Evolutionary conservation across 371 early-diverging fungal genomes (phyloP), one percentile per base, ranked within the genome.

Genomic region (Mortierella sp.): DNA sequence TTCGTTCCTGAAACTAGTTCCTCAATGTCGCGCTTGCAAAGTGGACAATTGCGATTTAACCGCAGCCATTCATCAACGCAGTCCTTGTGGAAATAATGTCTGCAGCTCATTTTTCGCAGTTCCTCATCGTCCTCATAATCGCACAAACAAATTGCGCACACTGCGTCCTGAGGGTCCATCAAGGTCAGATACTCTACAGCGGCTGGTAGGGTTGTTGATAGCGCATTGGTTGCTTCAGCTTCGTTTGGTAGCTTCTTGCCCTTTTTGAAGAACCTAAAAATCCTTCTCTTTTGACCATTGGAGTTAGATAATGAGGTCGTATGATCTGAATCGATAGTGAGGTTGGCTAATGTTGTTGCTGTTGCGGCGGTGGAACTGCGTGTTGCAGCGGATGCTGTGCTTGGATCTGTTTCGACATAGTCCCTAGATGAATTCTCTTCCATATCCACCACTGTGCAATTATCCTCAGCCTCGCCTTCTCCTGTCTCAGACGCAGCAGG

Each of bases 1-100:
- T 52, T 24, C 39, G 49, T 32, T 28, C 55, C 39, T 47, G 64
- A 24, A 59, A 26, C 59, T 16, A 65, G 72, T 24, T 75, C 81
- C 14, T 81, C 83, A 47, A 85, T 83, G 40, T 85, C 85, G 1
- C 85, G 79, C 30, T 85, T 85, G 58, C 87, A 87, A 16, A 86
- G 72, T 16, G 87, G 87, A 70, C 87, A 87, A 45, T 70, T 77
- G 37, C 78, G 66, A 61, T 85, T 83, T 39, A 84, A 52, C 24
- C 69, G 68, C 35, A 94, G 79, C 95, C 95, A 95, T 55, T 91
- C 86, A 83, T 97, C 96, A n/a, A 97, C 91, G 77, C 97, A 97
- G 11, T 92, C 91, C 68, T 87, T 86, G 84, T 97, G 97, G 85
- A 95, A 97, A 28, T 92, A 93, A 83, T 97, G 97, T 12, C 78